Evolutionary conservation across 139 green algal species (phyloP), one percentile per base, ranked within the genome.

Genomic region (Auxenochlorella pyrenoidosa): DNA sequence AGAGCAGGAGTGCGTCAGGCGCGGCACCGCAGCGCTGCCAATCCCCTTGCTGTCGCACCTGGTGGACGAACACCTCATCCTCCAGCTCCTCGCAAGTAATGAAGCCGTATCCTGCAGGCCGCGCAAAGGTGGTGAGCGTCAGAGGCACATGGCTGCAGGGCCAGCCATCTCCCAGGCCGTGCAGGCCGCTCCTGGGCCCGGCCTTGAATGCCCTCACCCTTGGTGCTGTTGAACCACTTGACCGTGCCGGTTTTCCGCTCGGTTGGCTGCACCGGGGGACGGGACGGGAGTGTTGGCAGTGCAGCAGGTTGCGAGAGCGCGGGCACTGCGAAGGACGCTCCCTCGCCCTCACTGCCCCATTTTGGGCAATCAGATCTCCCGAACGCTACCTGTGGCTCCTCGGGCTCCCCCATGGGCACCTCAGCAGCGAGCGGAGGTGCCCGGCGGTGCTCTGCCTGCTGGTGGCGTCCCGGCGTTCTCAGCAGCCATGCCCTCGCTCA

Each of bases 191-290:
- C 16, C 54, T 63, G 54, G 54, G 2, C 15, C 54, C 54, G n/a
- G n/a, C 54, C 54, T 8, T 2, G 54, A 22, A 63, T 24, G 54
- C 8, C 19, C 84, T 34, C 38, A 90, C 87, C 90, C 86, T 92
- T 99, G 59, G 91, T 95, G 79, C 91, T 90, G 86, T 99, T 99
- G 93, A 99, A 99, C 97, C 97, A 99, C 87, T 99, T 99, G 22
- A 96, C 93, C 19, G 84, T 88, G 6, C 93, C 93, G 63, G 75
- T 91, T 51, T 60, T 60, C 18, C 88, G 76, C 75, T 91, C 88
- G 38, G 44, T 66, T 28, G 47, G n/a, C 78, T 83, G 78, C 78
- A 72, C 30, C n/a, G 44, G 73, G 38, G 12, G 73, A 28, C 72
- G 26, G 73, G 73, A 24, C 26, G 41, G 21, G 47, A 10, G 47